Base-by-base conservation (phyloP, 1,284 basidiomycete species). In the Irpex sp. region DNA sequence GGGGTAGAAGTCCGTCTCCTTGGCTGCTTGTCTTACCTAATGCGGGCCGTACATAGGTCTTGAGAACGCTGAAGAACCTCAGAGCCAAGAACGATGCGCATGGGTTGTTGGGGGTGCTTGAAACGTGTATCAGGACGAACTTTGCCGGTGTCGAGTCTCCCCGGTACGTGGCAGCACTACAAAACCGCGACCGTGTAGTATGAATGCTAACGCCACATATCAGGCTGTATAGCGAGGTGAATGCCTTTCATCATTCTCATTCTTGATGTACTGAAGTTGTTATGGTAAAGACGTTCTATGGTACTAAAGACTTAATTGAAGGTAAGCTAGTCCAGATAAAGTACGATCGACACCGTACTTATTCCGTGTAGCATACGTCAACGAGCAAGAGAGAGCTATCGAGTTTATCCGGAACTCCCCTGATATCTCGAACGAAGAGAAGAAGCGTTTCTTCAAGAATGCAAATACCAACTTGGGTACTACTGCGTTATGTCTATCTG, bases 61-160 rank as follows among this genome's bases (percentile, higher is more conserved):
- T 83, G 65, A 82, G 83, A 39, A 92, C 90, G 1, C 76, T 94
- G 56, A 83, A 75, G 64, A 79, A 77, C 21, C 75, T 90, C 62
- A 76, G 91, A 67, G 80, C 89, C 73, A 86, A 82, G 74, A 86
- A 89, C 46, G 95, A 98, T 72, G 89, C 86, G 2, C 85, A 92
- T 65, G 94, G 92, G 0, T 83, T 97, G 57, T 84, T 97, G 61
- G 94, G 93, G 11, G 93, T 98, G 0, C 79, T 99, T 39, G 94
- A 97, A 69, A 92, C 95, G 1, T 98, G 95, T 70, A 83, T 98
- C 53, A 84, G 95, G 61, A 88, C 89, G 59, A 98, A 98, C 76
- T 99, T 98, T 80, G 97, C 94, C 7, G 97, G 95, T 0, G 89
- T 94, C 0, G 97, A 98, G 76, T 95, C 93, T 58, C 79, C 91